Percentiles rank a stretch among this genome's conserved stretches.
phyloP scores from a whole-genome alignment of 306 rosid genomes.

The Ammopiptanthus mongolicus region DNA sequence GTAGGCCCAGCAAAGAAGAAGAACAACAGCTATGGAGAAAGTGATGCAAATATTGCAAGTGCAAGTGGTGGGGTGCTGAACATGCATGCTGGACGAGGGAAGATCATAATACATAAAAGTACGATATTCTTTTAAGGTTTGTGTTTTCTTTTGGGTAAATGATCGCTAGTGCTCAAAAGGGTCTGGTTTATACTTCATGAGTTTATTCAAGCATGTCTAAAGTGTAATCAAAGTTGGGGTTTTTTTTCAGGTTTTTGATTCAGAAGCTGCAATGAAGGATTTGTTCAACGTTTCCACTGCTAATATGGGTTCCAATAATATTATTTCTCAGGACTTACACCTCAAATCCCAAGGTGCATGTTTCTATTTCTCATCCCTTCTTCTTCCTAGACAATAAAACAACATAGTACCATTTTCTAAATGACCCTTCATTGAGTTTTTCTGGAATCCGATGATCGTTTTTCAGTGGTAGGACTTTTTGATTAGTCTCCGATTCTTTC shows the following conservation, averaged over 20 bases:
- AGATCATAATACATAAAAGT: constrained; percentile 33
- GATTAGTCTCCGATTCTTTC: constrained; percentile 56
- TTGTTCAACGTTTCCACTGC: constrained; percentile 49
- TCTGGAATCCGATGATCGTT: constrained; percentile 96
- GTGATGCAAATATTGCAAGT: not conserved
- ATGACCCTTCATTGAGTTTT: constrained; percentile 60
- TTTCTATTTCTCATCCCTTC: constrained; percentile 49
- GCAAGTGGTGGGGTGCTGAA: not conserved
- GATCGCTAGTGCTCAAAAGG: not conserved
- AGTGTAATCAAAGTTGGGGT: constrained; percentile 29
- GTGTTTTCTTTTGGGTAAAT: constrained; percentile 56
- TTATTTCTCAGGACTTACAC: constrained; percentile 42
- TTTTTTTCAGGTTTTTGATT: constrained; percentile 26
- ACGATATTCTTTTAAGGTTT: constrained; percentile 15
- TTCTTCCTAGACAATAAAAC: constrained; percentile 31
- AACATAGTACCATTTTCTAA: constrained; percentile 13
- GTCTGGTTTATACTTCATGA: not conserved
- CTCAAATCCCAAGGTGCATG: constrained; percentile 54
- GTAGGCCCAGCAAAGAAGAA: not conserved
- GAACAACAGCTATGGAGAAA: not conserved
- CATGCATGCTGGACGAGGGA: constrained; percentile 5
- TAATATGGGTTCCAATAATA: constrained; percentile 43
- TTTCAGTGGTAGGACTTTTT: constrained; percentile 46
- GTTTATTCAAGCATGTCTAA: constrained; percentile 22
- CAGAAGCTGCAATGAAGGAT: constrained; percentile 39